Conservation (phyloP, 495 filamentous ascomycete species). For the Hypoxylon perforatum region DNA sequence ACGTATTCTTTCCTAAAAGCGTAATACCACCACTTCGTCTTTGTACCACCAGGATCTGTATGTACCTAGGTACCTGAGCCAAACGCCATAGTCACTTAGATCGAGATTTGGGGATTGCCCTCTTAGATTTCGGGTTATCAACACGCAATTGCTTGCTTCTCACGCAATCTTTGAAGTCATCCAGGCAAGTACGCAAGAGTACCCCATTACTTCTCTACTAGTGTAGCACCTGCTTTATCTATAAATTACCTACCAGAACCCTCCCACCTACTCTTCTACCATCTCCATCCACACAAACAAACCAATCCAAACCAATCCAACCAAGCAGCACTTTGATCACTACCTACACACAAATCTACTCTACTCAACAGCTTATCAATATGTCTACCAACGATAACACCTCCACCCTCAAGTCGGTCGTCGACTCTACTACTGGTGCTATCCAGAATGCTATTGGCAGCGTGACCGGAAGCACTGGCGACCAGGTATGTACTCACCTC, state of each 20-base stretch:
- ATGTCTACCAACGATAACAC: slow-evolving; percentile 75
- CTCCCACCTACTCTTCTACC: not conserved
- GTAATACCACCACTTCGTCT: slow-evolving; percentile 21
- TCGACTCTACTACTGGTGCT: slow-evolving; percentile 79
- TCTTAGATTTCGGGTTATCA: slow-evolving; percentile 17
- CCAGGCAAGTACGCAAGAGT: not conserved
- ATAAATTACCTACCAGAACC: not conserved
- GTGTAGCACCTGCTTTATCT: not conserved
- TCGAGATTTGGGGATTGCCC: slow-evolving; percentile 24
- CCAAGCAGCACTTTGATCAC: not conserved
- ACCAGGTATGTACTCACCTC: slow-evolving; percentile 64
- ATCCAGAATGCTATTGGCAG: slow-evolving; percentile 77
- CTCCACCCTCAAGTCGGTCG: slow-evolving; percentile 83
- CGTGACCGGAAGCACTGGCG: slow-evolving; percentile 76
- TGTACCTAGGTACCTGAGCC: too few relatives aligned
- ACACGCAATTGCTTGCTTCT: slow-evolving; percentile 9
- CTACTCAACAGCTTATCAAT: slow-evolving; percentile 20
- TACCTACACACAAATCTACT: not conserved
- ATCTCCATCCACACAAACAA: not conserved
- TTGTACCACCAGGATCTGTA: slow-evolving; percentile 31
- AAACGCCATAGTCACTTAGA: slow-evolving; percentile 32
- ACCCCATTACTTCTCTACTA: too few relatives aligned
- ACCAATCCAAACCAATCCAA: not conserved
- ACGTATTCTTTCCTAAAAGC: slow-evolving; percentile 42
- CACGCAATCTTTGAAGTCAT: not conserved